Percentiles rank a stretch among this genome's conserved stretches.
These are phyloP conservation scores for Boechera stricta DNA, from an alignment of 345 rosid genomes.

Conservation along the genomic window DNA sequence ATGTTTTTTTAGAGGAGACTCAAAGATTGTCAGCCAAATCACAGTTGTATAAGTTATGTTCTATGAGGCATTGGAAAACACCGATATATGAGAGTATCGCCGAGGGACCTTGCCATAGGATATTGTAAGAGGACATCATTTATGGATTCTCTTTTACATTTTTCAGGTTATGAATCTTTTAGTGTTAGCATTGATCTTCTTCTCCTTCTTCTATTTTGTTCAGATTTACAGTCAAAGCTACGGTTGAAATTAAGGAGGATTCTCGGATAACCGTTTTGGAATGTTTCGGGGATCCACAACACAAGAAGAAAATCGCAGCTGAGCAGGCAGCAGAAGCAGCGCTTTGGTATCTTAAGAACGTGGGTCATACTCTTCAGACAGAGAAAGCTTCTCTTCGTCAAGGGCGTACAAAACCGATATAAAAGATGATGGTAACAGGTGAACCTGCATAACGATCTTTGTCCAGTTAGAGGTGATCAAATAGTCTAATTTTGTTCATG, in stretches of 20 bases:
- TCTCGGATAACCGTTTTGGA: conserved; percentile 43
- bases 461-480: not conserved
- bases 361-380: conserved; percentile 43
- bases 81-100: conserved; percentile 58
- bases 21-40: conserved; percentile 47
- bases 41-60: conserved; percentile 54
- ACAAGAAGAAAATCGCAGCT: conserved; percentile 61
- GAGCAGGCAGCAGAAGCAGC: conserved; percentile 77
- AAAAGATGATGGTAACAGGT: not conserved
- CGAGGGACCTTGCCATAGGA: conserved; percentile 56
- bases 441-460: conserved; percentile 6
- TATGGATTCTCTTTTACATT: not conserved
- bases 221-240: conserved; percentile 58
- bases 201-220: not conserved
- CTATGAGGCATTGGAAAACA: conserved; percentile 53
- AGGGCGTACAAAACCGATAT: not conserved
- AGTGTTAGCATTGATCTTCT: not conserved
- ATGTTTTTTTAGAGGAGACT: conserved; percentile 41
- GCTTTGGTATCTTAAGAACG: conserved; percentile 62
- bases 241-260: conserved; percentile 46
- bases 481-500: not conserved
- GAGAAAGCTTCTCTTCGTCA: conserved; percentile 23
- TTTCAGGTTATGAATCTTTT: not conserved
- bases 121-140: conserved; percentile 49
- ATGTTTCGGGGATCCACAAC: conserved; percentile 52